A percentile compares a stretch with the other conserved stretches of the same genome.
These are phyloP conservation scores for Phytophthora pseudosyringae DNA, from an alignment of 352 stramenopile species.

Conservation along the genomic window DNA sequence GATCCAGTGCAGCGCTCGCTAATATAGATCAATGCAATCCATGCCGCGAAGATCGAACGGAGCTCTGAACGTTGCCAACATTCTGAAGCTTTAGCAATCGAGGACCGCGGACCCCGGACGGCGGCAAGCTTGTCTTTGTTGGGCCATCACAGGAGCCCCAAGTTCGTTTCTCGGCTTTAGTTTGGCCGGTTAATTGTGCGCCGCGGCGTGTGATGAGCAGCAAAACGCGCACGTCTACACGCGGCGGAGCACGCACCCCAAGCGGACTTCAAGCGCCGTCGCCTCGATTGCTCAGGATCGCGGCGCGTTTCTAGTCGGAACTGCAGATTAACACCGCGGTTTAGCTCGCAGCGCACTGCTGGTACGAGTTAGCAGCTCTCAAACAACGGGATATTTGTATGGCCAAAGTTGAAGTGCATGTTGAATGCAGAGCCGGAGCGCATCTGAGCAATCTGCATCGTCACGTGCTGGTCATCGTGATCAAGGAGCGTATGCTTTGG, in stretches of 20 bases:
- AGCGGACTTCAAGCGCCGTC: conserved; percentile 15
- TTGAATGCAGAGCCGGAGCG: not conserved
- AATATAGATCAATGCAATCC: no score
- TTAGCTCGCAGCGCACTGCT: not conserved
- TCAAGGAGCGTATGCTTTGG: not conserved
- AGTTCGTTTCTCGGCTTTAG: not conserved
- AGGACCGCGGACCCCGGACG: conserved; percentile 8
- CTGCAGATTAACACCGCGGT: conserved; percentile 9
- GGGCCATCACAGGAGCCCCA: no score
- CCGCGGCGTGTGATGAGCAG: not conserved
- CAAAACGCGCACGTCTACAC: conserved; percentile 19
- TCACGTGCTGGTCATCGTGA: conserved; percentile 7
- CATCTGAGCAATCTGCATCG: conserved; percentile 8
- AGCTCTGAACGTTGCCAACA: not conserved
- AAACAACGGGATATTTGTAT: conserved; percentile 15
- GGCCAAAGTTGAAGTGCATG: conserved; percentile 23
- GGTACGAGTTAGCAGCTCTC: conserved; percentile 1
- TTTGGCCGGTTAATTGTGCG: conserved; percentile 2
- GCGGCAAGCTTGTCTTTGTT: conserved; percentile 11
- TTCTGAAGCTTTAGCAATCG: conserved; percentile 20
- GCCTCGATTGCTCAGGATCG: conserved; percentile 10
- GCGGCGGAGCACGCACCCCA: conserved; percentile 9
- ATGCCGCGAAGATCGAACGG: not conserved
- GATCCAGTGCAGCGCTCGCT: not conserved
- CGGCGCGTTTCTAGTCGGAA: conserved; percentile 10